phyloP scores from a whole-genome alignment of 73 alveolate genomes.

The Halteria grandinella region DNA sequence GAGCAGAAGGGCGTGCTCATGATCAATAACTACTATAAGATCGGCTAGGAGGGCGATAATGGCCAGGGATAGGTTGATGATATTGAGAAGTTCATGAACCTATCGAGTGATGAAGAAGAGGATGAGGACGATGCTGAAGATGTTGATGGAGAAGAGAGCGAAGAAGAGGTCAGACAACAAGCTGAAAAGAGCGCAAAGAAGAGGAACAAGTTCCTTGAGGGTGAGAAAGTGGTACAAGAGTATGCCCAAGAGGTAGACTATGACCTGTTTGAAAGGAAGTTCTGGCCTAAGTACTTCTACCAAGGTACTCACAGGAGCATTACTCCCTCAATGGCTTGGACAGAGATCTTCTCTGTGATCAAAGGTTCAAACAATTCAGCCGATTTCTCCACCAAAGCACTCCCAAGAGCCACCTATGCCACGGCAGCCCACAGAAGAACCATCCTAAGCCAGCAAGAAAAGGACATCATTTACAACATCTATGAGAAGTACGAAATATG shows the following conservation, averaged over 20 bases:
- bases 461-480: slow-evolving; percentile 51
- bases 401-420: too few species aligned
- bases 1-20: slow-evolving; percentile 65
- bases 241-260: slow-evolving; percentile 72
- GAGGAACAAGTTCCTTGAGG: background rate
- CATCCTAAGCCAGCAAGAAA: slow-evolving; percentile 50
- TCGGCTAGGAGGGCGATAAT: too few species aligned
- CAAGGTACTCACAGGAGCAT: background rate
- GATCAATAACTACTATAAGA: slow-evolving; percentile 63
- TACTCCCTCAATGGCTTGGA: slow-evolving; percentile 69
- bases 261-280: slow-evolving; percentile 63
- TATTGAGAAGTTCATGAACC: too few species aligned
- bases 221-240: background rate
- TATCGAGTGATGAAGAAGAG: slow-evolving; percentile 18
- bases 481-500: slow-evolving; percentile 77
- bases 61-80: too few species aligned
- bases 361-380: slow-evolving; percentile 60
- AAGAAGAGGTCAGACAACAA: slow-evolving; percentile 19
- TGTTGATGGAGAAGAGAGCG: slow-evolving; percentile 18
- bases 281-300: slow-evolving; percentile 59
- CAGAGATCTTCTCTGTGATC: slow-evolving; percentile 78
- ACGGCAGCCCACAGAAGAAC: background rate
- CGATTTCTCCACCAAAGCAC: background rate
- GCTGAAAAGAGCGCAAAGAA: background rate
- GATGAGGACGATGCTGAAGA: slow-evolving; percentile 20